Percentiles rank a stretch among this genome's conserved stretches.
Evolutionary conservation across 2,329 filamentous ascomycete genomes (phyloP).

Genomic region (Colletotrichum gloeosporioides): DNA sequence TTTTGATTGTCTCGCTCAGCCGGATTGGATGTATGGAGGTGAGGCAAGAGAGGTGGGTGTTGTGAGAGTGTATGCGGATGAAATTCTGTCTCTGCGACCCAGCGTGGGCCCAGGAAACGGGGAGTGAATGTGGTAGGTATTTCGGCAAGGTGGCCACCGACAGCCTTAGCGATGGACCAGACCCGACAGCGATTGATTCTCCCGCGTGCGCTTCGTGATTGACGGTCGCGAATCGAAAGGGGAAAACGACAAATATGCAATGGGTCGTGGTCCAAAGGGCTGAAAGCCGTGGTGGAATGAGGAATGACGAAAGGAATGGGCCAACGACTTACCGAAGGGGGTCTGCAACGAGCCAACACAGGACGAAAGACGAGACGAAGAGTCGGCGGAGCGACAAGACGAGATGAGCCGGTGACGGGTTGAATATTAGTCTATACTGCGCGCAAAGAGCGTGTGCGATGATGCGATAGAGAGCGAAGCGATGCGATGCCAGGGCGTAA

Average conservation of each 20-base stretch:
- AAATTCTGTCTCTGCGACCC: conserved; percentile 6
- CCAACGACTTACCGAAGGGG: conserved; percentile 11
- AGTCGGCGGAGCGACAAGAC: neutral
- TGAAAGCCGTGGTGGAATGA: conserved; percentile 4
- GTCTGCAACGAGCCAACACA: neutral
- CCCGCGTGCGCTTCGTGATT: neutral
- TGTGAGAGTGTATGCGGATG: neutral
- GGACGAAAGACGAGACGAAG: neutral
- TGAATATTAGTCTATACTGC: conserved; percentile 20
- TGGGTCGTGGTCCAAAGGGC: neutral
- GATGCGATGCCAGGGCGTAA: neutral
- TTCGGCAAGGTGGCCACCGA: conserved; percentile 5
- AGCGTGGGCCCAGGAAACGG: neutral
- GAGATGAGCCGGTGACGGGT: neutral
- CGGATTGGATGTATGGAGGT: neutral
- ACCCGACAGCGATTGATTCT: neutral
- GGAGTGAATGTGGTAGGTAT: conserved; percentile 15
- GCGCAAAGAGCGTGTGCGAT: neutral
- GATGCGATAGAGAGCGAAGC: neutral
- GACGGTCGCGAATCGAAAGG: neutral
- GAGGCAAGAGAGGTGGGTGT: neutral
- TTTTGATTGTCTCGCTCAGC: neutral
- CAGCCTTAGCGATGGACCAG: conserved; percentile 4
- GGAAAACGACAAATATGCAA: conserved; percentile 3
- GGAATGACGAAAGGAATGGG: conserved; percentile 13